Conservation (phyloP, 768 basidiomycete species). For the Boletus pseudopeckii region DNA sequence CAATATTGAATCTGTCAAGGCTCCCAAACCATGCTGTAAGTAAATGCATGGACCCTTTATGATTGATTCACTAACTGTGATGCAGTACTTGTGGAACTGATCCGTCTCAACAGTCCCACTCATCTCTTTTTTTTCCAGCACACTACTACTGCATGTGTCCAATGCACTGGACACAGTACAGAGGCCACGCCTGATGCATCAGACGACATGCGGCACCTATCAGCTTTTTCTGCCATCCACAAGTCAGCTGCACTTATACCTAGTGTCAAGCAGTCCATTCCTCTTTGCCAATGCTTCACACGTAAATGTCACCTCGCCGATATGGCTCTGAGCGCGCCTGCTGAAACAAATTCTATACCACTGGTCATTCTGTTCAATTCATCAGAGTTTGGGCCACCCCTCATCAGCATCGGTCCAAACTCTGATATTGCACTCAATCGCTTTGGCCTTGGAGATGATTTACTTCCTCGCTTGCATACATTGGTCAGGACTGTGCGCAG, state of each 20-base stretch:
- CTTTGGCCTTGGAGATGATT: not conserved
- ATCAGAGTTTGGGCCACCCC: not conserved
- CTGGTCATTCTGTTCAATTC: not conserved
- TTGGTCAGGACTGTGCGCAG: not conserved
- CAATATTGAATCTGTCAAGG: not conserved
- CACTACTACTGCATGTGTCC: not conserved
- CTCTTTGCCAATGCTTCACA: not conserved
- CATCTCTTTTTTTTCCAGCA: not conserved
- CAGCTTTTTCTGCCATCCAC: not conserved
- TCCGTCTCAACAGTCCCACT: not conserved
- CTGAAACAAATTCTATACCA: not conserved
- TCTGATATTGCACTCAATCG: constrained; percentile 2
- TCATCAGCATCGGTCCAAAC: constrained; percentile 2
- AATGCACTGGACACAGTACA: not conserved
- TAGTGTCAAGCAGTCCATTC: not conserved
- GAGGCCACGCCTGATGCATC: not conserved
- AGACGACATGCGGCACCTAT: not conserved
- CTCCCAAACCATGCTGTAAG: not conserved
- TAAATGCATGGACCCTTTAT: not conserved
- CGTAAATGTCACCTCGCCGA: not conserved
- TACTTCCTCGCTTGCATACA: not conserved
- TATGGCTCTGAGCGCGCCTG: not conserved
- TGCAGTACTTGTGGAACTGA: not conserved
- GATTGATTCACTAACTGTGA: not conserved
- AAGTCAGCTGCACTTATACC: not conserved